Evolutionary conservation across 306 rosid genomes (phyloP).

Genomic region (Cicer judaicum): DNA sequence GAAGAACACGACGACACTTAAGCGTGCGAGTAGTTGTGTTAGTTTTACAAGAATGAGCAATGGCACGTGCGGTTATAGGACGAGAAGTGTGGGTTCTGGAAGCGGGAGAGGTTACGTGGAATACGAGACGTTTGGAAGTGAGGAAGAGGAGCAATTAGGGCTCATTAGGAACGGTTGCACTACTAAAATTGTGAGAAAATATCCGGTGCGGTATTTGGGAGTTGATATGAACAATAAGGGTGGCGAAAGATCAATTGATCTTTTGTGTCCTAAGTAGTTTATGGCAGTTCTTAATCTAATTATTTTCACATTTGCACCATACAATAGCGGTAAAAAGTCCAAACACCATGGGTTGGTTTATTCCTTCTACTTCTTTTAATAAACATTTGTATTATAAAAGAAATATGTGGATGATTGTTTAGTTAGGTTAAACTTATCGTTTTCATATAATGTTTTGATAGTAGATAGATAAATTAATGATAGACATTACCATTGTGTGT

Average conservation of each 20-base stretch:
- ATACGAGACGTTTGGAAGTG: slow-evolving; percentile 40
- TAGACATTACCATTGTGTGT: too few relatives aligned
- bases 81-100: slow-evolving; percentile 51
- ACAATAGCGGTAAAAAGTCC: too few relatives aligned
- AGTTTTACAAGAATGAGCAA: slow-evolving; percentile 64
- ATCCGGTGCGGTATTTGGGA: neutral
- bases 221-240: neutral
- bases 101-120: slow-evolving; percentile 26
- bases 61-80: slow-evolving; percentile 57
- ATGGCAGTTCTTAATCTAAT: too few relatives aligned
- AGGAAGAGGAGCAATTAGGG: slow-evolving; percentile 47
- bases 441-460: too few relatives aligned
- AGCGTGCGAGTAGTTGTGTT: slow-evolving; percentile 59
- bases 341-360: too few relatives aligned
- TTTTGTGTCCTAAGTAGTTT: slow-evolving; percentile 6
- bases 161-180: slow-evolving; percentile 20
- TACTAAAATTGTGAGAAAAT: slow-evolving; percentile 22
- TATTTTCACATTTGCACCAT: too few relatives aligned
- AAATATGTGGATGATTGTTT: too few relatives aligned
- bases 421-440: too few relatives aligned
- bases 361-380: too few relatives aligned
- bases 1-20: slow-evolving; percentile 16
- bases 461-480: too few relatives aligned
- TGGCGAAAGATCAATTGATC: slow-evolving; percentile 27
- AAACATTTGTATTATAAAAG: too few relatives aligned